Evolutionary conservation across 2,329 filamentous ascomycete genomes (phyloP), one percentile per base, ranked within the genome.

Genomic region (Colletotrichum salicis): DNA sequence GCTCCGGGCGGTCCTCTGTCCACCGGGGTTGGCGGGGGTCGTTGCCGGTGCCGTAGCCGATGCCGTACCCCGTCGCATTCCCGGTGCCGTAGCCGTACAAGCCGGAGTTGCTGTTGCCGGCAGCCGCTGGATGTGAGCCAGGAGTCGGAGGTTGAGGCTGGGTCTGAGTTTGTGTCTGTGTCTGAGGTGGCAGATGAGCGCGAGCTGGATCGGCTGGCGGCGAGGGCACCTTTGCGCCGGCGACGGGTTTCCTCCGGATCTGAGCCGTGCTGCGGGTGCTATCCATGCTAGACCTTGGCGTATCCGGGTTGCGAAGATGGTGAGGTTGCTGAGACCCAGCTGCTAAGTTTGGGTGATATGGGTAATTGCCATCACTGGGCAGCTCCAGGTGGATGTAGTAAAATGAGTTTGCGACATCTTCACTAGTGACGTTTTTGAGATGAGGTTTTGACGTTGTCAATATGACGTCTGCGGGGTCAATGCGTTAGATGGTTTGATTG

Each of bases 371-470:
- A 72, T 93, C 89, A 51, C 89, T 86, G 4, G 89, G 88, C 1
- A 88, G 86, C 71, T 94, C 89, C 51, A 97, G 88, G 82, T 98
- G 96, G 64, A 98, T 85, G 79, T 96, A 98, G 83, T 98, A 99
- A 5, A 99, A 87, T 15, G 93, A 97, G 77, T 91, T 94, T 67
- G 92, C 90, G 60, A 99, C 92, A 79, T 98, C 96, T 79, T 95
- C 92, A 56, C 90, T 91, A 0, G 94, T 97, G 74, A 99, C 94
- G 72, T 94, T 96, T 80, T 96, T 97, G 54, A 92, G 88, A 63
- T 93, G 91, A 2, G 96, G 96, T 79, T 97, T 97, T 74, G 96
- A 88, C 0, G 96, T 94, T 1, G 96, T 97, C 57, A 99, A 90
- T 76, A 98, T 97, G 69, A 98, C 89, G 86, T 98, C 96, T 96